Evolutionary conservation across 2,329 filamentous ascomycete species (phyloP), one percentile per base, ranked within the genome.

Genomic region (Botrytis fragariae): DNA sequence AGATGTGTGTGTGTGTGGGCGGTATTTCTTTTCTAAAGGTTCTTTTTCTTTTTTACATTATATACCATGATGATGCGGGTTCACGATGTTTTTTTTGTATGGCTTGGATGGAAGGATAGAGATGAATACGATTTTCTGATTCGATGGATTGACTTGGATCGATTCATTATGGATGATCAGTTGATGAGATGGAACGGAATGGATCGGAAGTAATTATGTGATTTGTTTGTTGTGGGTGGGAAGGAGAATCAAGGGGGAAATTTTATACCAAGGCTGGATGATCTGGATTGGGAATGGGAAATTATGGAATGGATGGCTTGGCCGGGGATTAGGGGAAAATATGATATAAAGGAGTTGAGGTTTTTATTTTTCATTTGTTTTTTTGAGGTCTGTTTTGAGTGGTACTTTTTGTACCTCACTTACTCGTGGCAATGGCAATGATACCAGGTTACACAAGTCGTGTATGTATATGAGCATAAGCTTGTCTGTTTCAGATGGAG

Each of bases 181-280:
- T 48, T 51, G 22, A 45, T 48, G 22, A 32, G 4, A n/a, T n/a
- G 63, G 63, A 22, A 45, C n/a, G n/a, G n/a, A 10, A 37, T 37
- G 35, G 35, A 37, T 37, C 20, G 44, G 44, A 48, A 12, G n/a
- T 67, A 51, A 67, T 51, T 51, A 35, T 37, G 1, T 65, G 22
- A 35, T 20, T 48, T 51, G 63, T 35, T 54, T 54, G 51, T 29
- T 54, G 51, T 16, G 51, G 51, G 2, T 6, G 44, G 35, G 16
- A 51, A 35, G 63, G 9, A 32, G 35, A 25, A 35, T 48, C 5
- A 45, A 48, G 20, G 16, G 32, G 32, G 35, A 64, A n/a, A 35
- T 65, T 51, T 62, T 39, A 67, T 51, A 67, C 63, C 63, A 51
- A 51, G 63, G 44, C 25, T 67, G 44, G 44, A 51, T 32, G 39